phyloP scores from a whole-genome alignment of 1,284 basidiomycete genomes.

The Peniophora sp. region DNA sequence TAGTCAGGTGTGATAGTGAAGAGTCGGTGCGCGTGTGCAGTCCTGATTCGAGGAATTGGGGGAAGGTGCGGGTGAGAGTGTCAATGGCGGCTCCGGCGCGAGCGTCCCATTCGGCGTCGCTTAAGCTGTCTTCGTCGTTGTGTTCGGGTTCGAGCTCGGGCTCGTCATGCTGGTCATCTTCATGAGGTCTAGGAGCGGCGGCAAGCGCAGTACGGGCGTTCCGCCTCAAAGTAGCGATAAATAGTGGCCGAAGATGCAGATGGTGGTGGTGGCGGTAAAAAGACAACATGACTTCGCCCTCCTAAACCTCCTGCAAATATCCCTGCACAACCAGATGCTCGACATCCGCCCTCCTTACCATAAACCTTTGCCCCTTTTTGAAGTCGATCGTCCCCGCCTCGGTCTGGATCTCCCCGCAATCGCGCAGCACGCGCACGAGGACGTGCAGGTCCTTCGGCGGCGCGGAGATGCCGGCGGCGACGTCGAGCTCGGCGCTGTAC shows the following conservation, averaged over 20 bases:
- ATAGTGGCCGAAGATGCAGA: too few species aligned
- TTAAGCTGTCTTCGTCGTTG: constrained; percentile 6
- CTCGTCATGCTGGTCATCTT: neutral
- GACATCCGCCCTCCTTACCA: constrained; percentile 79
- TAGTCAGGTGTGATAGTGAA: neutral
- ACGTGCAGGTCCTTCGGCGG: constrained; percentile 82
- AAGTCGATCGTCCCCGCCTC: constrained; percentile 86
- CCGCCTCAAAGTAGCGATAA: too few species aligned
- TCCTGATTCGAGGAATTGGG: constrained; percentile 63
- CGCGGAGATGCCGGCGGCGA: constrained; percentile 67
- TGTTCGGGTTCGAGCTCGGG: neutral
- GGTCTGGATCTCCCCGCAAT: constrained; percentile 86
- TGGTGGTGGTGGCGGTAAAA: too few species aligned
- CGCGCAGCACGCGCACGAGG: constrained; percentile 68
- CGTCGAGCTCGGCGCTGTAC: constrained; percentile 81
- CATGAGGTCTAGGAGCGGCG: neutral
- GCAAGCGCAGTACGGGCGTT: too few species aligned
- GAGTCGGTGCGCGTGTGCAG: constrained; percentile 21
- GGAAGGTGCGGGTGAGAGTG: constrained; percentile 59
- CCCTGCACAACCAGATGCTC: constrained; percentile 91
- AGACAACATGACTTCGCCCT: neutral
- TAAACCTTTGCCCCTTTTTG: constrained; percentile 80
- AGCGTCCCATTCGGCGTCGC: constrained; percentile 57
- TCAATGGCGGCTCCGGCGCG: constrained; percentile 61
- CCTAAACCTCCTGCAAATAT: constrained; percentile 70